These are phyloP conservation scores for Pleurotus eryngii DNA, from an alignment of 768 basidiomycete species.

Conservation along the genomic window DNA sequence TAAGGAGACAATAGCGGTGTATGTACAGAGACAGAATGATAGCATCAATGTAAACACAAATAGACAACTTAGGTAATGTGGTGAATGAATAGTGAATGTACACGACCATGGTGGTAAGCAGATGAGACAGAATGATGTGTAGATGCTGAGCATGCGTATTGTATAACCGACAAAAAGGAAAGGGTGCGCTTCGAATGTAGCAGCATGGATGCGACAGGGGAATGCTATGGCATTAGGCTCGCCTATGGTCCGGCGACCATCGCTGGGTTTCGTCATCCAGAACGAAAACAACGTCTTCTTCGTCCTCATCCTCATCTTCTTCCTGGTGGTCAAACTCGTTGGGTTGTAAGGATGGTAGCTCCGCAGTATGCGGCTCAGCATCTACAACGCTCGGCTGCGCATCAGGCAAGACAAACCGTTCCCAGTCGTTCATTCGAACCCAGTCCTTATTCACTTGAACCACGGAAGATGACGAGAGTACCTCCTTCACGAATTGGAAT, in stretches of 20 bases:
- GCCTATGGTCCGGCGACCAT: conserved; percentile 27
- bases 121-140: neutral
- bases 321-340: conserved; percentile 26
- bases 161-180: too few relatives aligned
- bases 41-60: conserved; percentile 1
- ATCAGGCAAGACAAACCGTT: conserved; percentile 58
- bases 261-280: conserved; percentile 46
- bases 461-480: conserved; percentile 59
- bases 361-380: conserved; percentile 11
- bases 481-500: conserved; percentile 60
- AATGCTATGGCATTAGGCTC: conserved; percentile 5
- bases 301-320: conserved; percentile 58
- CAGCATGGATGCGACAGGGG: too few relatives aligned
- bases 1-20: neutral
- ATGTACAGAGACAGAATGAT: conserved; percentile 1
- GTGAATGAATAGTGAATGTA: neutral
- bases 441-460: conserved; percentile 68
- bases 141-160: neutral
- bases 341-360: conserved; percentile 1
- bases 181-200: too few relatives aligned
- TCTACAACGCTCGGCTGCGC: conserved; percentile 50
- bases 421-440: conserved; percentile 72
- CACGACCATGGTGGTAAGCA: conserved; percentile 6
- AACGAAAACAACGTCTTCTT: conserved; percentile 78
- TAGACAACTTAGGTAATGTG: neutral